Evolutionary conservation across 306 rosid species (phyloP), one percentile per base, ranked within the genome.

Genomic region (Castanopsis chinensis): DNA sequence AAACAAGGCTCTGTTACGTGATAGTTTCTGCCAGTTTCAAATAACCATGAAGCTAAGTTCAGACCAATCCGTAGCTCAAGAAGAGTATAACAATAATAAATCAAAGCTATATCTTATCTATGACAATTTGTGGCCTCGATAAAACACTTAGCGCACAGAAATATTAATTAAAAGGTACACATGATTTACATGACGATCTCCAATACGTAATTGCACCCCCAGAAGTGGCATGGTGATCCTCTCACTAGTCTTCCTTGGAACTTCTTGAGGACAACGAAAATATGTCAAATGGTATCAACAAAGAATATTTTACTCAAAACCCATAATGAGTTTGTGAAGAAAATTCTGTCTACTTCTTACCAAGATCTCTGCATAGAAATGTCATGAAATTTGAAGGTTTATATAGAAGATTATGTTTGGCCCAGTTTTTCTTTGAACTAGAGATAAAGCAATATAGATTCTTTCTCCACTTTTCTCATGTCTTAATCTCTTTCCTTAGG

Each of bases 401-500:
- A 21, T 65, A 57, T 51, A 51, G 74, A 41, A 23, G 32, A 69
- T 32, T 30, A 2, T 43, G 79, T 67, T 80, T 77, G 72, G 69
- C 53, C 69, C 68, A 13, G 79, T 79, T 83, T 79, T 83, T 70
- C 21, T 90, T 87, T 89, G 81, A 86, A 83, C 80, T 9, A 33
- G 20, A 81, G 85, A 74, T 69, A 79, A 85, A 87, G 69, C 85
- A 80, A 49, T 12, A 49, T 41, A 41, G 45, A 41, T 70, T 68
- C 60, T 13, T 73, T 85, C 68, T 5, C 21, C 55, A 49, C 19
- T 17, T 33, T 76, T 76, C 56, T 37, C 20, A 23, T 64, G 72
- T 21, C 83, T 11, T 71, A 71, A 84, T 90, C 87, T 83, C 91
- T 89, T 94, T 78, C 83, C 98, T 87, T 94, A 69, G 94, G 90